A percentile compares a stretch with the other conserved stretches of the same genome.
Conservation (phyloP, 2,329 filamentous ascomycete species). For the Penicillium paneum region DNA sequence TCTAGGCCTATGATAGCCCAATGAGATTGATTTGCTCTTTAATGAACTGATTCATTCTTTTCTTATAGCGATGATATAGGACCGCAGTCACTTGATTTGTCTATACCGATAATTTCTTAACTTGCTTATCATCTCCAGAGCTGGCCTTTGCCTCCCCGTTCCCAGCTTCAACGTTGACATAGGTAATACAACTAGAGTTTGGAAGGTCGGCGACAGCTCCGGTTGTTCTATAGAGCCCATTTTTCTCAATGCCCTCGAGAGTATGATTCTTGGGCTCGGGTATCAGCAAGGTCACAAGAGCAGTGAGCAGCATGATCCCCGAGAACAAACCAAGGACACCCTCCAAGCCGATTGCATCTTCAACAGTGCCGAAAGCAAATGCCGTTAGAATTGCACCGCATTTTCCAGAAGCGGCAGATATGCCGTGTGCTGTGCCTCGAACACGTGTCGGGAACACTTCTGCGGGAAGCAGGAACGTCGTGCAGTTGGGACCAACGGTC, state of each 20-base stretch:
- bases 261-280: constrained; percentile 29
- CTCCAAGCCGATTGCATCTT: constrained; percentile 20
- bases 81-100: not conserved
- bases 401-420: not conserved
- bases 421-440: not conserved
- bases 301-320: constrained; percentile 25
- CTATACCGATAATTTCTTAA: not conserved
- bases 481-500: not conserved
- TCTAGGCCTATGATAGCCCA: no score
- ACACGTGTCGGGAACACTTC: not conserved
- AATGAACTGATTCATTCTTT: no score
- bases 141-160: not conserved
- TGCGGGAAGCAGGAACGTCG: not conserved
- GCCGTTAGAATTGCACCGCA: not conserved
- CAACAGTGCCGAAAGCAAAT: constrained; percentile 23
- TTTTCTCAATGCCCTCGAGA: constrained; percentile 24
- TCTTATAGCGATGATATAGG: no score
- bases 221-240: not conserved
- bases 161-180: not conserved
- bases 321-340: constrained; percentile 23
- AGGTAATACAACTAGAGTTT: not conserved
- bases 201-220: not conserved
- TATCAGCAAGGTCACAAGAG: constrained; percentile 22
- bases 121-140: not conserved
- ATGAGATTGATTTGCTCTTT: no score